These are phyloP conservation scores for Dovyalis caffra DNA, from an alignment of 345 rosid species.

Conservation along the genomic window DNA sequence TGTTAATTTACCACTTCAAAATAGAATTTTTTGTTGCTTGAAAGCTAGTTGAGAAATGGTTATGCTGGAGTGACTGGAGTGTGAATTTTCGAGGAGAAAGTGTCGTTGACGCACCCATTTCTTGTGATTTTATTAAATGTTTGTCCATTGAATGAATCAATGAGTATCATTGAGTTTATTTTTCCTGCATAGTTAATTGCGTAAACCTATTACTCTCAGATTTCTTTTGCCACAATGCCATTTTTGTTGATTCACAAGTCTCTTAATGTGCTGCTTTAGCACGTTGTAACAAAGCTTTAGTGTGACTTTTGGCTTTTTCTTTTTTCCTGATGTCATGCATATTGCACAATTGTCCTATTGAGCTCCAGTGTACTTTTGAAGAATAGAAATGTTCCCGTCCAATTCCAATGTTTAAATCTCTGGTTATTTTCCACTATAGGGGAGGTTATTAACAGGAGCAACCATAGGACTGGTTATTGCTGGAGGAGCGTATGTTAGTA, in stretches of 20 bases:
- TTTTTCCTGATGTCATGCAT: too few species aligned
- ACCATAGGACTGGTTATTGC: constrained; percentile 78
- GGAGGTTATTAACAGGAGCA: constrained; percentile 80
- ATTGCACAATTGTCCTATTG: not conserved
- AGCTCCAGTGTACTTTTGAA: not conserved
- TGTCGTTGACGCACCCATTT: not conserved
- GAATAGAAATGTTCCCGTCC: not conserved
- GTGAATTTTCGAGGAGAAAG: not conserved
- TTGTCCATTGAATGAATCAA: not conserved
- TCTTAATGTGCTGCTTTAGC: not conserved
- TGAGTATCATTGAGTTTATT: not conserved
- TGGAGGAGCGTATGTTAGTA: constrained; percentile 95
- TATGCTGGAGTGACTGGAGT: not conserved
- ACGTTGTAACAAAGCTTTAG: not conserved
- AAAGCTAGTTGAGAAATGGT: too few species aligned
- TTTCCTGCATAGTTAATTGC: not conserved
- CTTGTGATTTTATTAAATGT: not conserved
- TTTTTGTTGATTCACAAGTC: not conserved
- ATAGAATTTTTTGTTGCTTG: too few species aligned
- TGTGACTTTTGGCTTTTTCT: not conserved
- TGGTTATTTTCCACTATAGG: constrained; percentile 38
- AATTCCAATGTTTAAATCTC: not conserved
- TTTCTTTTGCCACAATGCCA: not conserved
- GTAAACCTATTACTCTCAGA: not conserved
- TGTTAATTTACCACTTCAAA: not conserved